Percentiles rank a stretch among this genome's conserved stretches.
Conservation (phyloP, 2,329 filamentous ascomycete species). For the Xylaria sp. region DNA sequence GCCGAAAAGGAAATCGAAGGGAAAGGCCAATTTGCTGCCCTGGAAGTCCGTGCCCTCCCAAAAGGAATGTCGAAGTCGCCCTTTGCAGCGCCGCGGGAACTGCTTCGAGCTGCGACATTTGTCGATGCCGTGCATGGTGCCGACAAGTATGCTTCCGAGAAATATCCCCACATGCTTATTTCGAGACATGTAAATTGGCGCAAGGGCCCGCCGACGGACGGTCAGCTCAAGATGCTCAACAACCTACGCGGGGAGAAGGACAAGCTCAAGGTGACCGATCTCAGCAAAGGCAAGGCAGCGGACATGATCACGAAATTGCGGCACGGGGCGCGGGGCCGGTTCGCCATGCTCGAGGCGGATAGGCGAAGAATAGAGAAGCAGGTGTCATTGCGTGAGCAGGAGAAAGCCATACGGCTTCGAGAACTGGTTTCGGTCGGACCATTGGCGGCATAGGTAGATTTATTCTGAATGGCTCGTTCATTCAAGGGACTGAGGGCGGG, state of each 20-base stretch:
- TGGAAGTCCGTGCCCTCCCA: constrained; percentile 57
- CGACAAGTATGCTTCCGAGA: constrained; percentile 76
- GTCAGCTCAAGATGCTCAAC: constrained; percentile 73
- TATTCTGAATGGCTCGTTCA: background rate
- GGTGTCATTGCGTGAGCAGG: constrained; percentile 46
- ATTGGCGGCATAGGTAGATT: constrained; percentile 41
- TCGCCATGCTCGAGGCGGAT: constrained; percentile 56
- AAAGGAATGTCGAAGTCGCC: constrained; percentile 56
- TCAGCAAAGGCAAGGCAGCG: constrained; percentile 80
- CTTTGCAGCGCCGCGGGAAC: constrained; percentile 70
- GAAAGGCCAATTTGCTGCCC: constrained; percentile 47
- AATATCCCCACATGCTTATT: constrained; percentile 73
- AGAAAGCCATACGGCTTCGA: constrained; percentile 47
- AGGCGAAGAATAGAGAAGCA: constrained; percentile 56
- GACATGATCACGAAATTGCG: constrained; percentile 95
- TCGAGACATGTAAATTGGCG: constrained; percentile 73
- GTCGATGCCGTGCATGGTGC: constrained; percentile 80
- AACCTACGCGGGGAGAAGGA: constrained; percentile 62
- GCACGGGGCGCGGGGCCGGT: constrained; percentile 76
- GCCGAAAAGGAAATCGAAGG: constrained; percentile 40
- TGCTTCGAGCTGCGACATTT: constrained; percentile 71
- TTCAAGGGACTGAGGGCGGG: background rate
- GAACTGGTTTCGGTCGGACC: constrained; percentile 65
- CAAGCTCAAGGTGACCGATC: constrained; percentile 56
- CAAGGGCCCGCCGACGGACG: constrained; percentile 63